Evolutionary conservation across 805 yeast genomes (phyloP).

Genomic region (Nakazawaea populi): DNA sequence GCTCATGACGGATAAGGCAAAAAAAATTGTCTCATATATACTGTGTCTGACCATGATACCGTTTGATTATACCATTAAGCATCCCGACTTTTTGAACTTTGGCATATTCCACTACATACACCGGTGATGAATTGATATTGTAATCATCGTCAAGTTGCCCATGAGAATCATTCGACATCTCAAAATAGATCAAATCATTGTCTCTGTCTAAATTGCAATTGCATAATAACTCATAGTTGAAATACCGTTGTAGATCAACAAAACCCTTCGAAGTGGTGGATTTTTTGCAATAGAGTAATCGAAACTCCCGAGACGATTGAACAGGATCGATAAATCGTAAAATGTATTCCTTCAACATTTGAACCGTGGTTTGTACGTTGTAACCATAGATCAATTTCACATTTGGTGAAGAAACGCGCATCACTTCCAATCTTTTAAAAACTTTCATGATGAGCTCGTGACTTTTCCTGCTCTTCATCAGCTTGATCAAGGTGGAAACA

Average conservation of each 20-base stretch:
- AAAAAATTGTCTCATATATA: no score
- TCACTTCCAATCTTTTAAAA: background rate
- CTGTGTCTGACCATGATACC: background rate
- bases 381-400: background rate
- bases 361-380: background rate
- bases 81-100: background rate
- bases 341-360: background rate
- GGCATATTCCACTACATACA: constrained; percentile 4
- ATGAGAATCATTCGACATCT: background rate
- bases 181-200: constrained; percentile 1
- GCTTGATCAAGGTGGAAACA: background rate
- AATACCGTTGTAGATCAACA: constrained; percentile 6
- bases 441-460: background rate
- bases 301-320: background rate
- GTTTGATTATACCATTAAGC: constrained; percentile 3
- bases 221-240: background rate
- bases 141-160: background rate
- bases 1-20: no score
- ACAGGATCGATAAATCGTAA: background rate
- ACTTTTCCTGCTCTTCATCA: background rate
- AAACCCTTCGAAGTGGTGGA: background rate
- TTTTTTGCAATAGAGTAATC: constrained; percentile 2
- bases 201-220: background rate
- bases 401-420: background rate
- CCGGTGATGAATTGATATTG: background rate